Evolutionary conservation across 306 rosid genomes (phyloP).

Genomic region (Ormosia semicastrata): DNA sequence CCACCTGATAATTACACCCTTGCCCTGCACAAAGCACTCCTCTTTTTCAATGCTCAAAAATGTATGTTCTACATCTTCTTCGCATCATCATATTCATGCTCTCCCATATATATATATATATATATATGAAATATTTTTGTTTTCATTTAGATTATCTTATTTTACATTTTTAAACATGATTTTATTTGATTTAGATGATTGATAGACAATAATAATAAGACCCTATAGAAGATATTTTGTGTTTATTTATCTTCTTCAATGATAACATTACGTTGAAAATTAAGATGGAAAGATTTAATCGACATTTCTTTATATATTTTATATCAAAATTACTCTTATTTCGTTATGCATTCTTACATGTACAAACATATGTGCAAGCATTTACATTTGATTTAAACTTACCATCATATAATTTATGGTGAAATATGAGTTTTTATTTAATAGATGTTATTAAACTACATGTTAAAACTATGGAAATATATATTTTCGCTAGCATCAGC

Average conservation of each 20-base stretch:
- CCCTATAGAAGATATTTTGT: neutral
- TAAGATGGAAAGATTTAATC: neutral
- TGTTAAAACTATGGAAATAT: neutral
- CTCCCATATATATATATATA: too few species aligned
- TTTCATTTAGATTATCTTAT: neutral
- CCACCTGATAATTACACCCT: constrained; percentile 57
- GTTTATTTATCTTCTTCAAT: neutral
- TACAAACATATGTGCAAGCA: neutral
- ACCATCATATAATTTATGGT: neutral
- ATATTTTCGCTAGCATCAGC: neutral
- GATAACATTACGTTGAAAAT: neutral
- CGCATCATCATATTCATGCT: neutral
- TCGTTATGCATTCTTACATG: neutral
- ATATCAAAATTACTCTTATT: too few species aligned
- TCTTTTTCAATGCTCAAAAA: constrained; percentile 70
- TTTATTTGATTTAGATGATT: too few species aligned
- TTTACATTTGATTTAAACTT: neutral
- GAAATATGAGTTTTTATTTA: neutral
- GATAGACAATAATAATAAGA: too few species aligned
- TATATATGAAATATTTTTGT: neutral
- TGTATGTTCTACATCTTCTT: constrained; percentile 29
- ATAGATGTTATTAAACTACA: neutral
- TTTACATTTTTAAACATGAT: too few species aligned
- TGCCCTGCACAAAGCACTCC: constrained; percentile 57
- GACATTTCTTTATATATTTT: neutral